phyloP scores from a whole-genome alignment of 2,329 filamentous ascomycete species.

The Ophiostoma himal-ulmi region DNA sequence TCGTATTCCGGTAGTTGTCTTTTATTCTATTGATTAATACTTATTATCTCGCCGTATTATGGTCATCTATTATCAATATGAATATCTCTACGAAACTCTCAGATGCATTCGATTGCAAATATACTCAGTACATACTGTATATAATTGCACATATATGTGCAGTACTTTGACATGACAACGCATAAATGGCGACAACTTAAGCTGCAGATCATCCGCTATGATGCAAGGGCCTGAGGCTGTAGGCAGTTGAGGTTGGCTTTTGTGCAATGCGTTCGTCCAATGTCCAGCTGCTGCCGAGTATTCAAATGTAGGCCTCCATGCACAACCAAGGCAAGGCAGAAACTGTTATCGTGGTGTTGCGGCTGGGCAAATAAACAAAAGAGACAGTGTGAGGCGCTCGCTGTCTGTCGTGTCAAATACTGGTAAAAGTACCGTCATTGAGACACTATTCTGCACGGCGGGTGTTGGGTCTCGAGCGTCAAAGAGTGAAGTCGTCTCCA shows the following conservation, averaged over 20 bases:
- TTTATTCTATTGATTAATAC: not conserved
- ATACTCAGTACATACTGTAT: not conserved
- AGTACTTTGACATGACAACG: constrained; percentile 6
- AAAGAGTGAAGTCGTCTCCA: not conserved
- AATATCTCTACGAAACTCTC: no score
- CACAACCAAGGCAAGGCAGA: not conserved
- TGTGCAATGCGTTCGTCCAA: no score
- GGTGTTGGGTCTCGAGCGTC: not conserved
- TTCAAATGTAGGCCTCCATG: not conserved
- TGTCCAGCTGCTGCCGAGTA: not conserved
- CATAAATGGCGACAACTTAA: not conserved
- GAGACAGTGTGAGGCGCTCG: not conserved
- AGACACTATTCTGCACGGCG: not conserved
- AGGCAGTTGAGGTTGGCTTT: not conserved
- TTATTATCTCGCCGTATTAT: not conserved
- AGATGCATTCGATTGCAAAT: no score
- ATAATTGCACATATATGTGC: not conserved
- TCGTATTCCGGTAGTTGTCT: not conserved
- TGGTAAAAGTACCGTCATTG: not conserved
- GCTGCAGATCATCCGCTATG: not conserved
- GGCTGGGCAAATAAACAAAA: not conserved
- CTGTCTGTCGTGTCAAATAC: not conserved
- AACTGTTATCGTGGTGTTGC: not conserved
- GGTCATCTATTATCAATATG: not conserved
- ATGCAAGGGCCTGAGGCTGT: constrained; percentile 2